Percentiles rank a stretch among this genome's conserved stretches.
phyloP scores from a whole-genome alignment of 2,329 filamentous ascomycete species.

The Waltergamsia citrina region DNA sequence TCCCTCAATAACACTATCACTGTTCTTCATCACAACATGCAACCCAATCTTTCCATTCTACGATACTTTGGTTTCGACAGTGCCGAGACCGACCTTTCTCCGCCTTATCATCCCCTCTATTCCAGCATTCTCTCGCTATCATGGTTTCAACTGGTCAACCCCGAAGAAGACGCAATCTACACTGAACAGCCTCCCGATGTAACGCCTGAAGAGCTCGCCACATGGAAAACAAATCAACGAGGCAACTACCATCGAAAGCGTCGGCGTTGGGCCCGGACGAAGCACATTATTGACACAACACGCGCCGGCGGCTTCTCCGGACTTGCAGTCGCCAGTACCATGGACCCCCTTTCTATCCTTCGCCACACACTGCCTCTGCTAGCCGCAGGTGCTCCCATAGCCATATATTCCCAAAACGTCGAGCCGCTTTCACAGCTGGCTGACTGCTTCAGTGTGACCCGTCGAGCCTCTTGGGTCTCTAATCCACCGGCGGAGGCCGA shows the following conservation, averaged over 20 bases:
- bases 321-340: slow-evolving; percentile 69
- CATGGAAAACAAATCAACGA: slow-evolving; percentile 73
- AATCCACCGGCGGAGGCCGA: slow-evolving; percentile 35
- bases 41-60: slow-evolving; percentile 79
- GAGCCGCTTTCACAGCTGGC: slow-evolving; percentile 71
- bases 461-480: slow-evolving; percentile 65
- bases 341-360: slow-evolving; percentile 72
- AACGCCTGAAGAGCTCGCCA: slow-evolving; percentile 49
- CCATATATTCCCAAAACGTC: slow-evolving; percentile 73
- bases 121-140: slow-evolving; percentile 75
- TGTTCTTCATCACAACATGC: slow-evolving; percentile 69
- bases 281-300: slow-evolving; percentile 64
- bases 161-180: slow-evolving; percentile 67
- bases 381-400: slow-evolving; percentile 71
- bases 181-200: slow-evolving; percentile 51
- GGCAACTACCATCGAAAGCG: slow-evolving; percentile 85
- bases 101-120: slow-evolving; percentile 67
- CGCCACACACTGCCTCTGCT: slow-evolving; percentile 70
- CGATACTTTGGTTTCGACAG: slow-evolving; percentile 84
- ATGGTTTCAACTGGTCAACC: slow-evolving; percentile 84
- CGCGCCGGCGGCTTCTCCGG: slow-evolving; percentile 72
- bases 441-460: slow-evolving; percentile 75
- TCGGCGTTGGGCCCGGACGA: slow-evolving; percentile 66
- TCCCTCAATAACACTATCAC: slow-evolving; percentile 69
- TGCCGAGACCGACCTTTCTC: slow-evolving; percentile 46